Evolutionary conservation across 306 rosid species (phyloP).

Genomic region (Rosa multiflora): DNA sequence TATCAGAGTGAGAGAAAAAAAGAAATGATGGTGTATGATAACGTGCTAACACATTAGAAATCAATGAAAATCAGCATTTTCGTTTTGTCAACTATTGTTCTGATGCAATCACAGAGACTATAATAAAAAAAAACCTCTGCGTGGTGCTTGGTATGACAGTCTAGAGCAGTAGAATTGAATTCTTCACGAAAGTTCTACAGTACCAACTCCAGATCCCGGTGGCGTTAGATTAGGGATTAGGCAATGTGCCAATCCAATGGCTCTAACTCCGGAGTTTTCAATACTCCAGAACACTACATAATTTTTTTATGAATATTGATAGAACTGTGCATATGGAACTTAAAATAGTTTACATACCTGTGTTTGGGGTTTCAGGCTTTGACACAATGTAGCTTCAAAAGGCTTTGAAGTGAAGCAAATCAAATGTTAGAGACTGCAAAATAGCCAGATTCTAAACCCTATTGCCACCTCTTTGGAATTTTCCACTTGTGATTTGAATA

Average conservation of each 20-base stretch:
- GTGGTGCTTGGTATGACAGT: neutral
- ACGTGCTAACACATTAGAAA: constrained; percentile 45
- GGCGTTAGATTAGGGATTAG: neutral
- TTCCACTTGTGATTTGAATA: neutral
- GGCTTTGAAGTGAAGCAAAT: neutral
- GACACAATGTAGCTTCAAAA: neutral
- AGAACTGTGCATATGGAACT: neutral
- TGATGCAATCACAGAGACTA: neutral
- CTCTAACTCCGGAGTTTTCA: neutral
- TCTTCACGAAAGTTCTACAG: neutral
- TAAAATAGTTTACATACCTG: neutral
- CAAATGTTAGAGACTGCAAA: neutral
- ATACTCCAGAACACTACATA: neutral
- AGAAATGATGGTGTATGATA: constrained; percentile 31
- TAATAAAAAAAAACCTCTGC: neutral
- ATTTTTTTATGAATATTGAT: neutral
- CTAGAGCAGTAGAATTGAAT: neutral
- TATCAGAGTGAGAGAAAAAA: constrained; percentile 16
- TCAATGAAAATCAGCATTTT: constrained; percentile 29
- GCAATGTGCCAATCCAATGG: neutral
- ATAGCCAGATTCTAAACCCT: neutral
- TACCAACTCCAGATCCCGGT: neutral
- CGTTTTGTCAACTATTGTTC: constrained; percentile 17
- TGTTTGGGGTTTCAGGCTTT: neutral
- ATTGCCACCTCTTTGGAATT: neutral